phyloP scores from a whole-genome alignment of 495 filamentous ascomycete species.

The Lasiosphaeriaceae sp. region DNA sequence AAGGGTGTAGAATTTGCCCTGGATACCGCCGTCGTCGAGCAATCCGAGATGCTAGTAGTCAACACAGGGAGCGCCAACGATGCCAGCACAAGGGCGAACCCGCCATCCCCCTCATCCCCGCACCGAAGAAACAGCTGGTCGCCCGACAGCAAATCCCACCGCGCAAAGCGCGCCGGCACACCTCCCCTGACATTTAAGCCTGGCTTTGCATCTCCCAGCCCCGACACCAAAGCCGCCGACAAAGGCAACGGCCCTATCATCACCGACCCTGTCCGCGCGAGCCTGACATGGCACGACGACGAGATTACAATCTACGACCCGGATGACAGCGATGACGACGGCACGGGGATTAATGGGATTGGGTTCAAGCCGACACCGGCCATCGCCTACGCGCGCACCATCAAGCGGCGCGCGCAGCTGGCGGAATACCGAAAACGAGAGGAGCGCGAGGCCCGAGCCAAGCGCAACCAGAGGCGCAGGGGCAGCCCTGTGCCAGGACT shows the following conservation, averaged over 20 bases:
- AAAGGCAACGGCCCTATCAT: slow-evolving; percentile 26
- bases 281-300: slow-evolving; percentile 76
- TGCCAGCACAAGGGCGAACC: slow-evolving; percentile 15
- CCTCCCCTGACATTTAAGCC: slow-evolving; percentile 31
- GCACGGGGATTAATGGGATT: slow-evolving; percentile 82
- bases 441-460: slow-evolving; percentile 75
- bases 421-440: slow-evolving; percentile 79
- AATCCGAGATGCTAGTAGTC: slow-evolving; percentile 19
- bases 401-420: slow-evolving; percentile 76
- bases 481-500: slow-evolving; percentile 21
- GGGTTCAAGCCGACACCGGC: slow-evolving; percentile 87
- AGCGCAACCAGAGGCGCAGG: slow-evolving; percentile 61
- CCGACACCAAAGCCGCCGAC: not conserved
- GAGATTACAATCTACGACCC: slow-evolving; percentile 83
- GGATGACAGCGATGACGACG: slow-evolving; percentile 69
- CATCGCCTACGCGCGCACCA: slow-evolving; percentile 69
- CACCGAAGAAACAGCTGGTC: slow-evolving; percentile 20
- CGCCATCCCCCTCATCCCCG: slow-evolving; percentile 10
- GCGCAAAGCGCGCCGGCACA: slow-evolving; percentile 38
- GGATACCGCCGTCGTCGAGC: slow-evolving; percentile 27
- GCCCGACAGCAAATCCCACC: slow-evolving; percentile 19
- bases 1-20: slow-evolving; percentile 17
- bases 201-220: slow-evolving; percentile 4
- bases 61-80: slow-evolving; percentile 9
- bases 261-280: slow-evolving; percentile 47